Conservation (phyloP, 805 yeast species). For the Ogataea minuta region DNA sequence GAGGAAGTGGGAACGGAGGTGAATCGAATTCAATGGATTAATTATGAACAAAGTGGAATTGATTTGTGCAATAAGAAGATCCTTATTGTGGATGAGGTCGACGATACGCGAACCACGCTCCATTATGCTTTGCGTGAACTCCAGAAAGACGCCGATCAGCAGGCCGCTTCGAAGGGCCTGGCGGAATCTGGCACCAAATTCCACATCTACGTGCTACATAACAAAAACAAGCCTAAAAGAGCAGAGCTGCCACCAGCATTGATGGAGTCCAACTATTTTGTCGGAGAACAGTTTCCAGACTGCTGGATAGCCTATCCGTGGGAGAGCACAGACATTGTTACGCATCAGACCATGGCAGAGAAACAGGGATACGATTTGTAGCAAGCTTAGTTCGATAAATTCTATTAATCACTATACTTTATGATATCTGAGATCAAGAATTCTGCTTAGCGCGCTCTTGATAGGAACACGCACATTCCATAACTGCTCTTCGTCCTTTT, state of each 20-base stretch:
- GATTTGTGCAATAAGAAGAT: slow-evolving; percentile 67
- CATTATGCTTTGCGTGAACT: slow-evolving; percentile 77
- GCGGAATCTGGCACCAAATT: slow-evolving; percentile 58
- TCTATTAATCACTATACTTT: slow-evolving; percentile 11
- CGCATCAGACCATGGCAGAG: slow-evolving; percentile 67
- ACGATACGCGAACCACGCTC: slow-evolving; percentile 80
- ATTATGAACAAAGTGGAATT: slow-evolving; percentile 61
- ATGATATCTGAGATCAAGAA: slow-evolving; percentile 10
- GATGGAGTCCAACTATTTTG: slow-evolving; percentile 58
- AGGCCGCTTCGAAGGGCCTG: slow-evolving; percentile 52
- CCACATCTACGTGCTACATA: slow-evolving; percentile 76
- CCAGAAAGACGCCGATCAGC: slow-evolving; percentile 65
- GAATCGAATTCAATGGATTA: slow-evolving; percentile 81
- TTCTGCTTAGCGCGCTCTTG: slow-evolving; percentile 5
- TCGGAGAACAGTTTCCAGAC: slow-evolving; percentile 74
- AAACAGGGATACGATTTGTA: slow-evolving; percentile 66
- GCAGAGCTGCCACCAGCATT: slow-evolving; percentile 69
- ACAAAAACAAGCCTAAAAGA: slow-evolving; percentile 67
- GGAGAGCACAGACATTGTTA: slow-evolving; percentile 76
- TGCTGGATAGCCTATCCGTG: slow-evolving; percentile 87
- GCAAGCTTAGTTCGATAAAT: too few species aligned
- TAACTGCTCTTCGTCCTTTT: slow-evolving; percentile 24
- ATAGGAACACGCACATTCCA: slow-evolving; percentile 17
- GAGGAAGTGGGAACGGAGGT: slow-evolving; percentile 67
- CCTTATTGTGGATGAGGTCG: slow-evolving; percentile 79